Base-by-base conservation (phyloP, 805 yeast species). In the Wickerhamiella cacticola region DNA sequence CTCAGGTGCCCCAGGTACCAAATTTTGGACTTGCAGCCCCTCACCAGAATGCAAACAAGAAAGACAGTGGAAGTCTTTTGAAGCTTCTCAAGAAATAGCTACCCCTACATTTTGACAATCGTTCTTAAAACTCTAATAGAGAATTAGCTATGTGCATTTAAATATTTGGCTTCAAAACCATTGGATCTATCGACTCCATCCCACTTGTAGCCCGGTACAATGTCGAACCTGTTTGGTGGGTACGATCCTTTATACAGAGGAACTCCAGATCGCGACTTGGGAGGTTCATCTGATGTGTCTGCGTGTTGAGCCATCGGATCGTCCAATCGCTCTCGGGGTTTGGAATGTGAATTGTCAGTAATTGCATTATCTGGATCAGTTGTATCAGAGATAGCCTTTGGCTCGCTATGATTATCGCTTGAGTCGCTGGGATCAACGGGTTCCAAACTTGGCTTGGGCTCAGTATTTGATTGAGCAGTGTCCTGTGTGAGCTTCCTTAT, bases 111-210 rank as follows among this genome's bases (percentile, higher is more conserved):
- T 15, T 5, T 12, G 33, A 21, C 35, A 25, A 13, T 2, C 5
- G 21, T 22, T 23, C 18, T 21, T 26, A 40, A 12, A n/a, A 13
- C 6, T n/a, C n/a, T n/a, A 31, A 15, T 31, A 31, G 10, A 31
- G 36, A 18, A 31, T 31, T 24, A 26, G 22, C 25, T 21, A 18
- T 44, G 47, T 2, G 22, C 12, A 15, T 52, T 68, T 53, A 82
- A 70, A 70, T 82, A 73, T 48, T 72, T 67, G 43, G 65, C 68
- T 59, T 88, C 97, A 63, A 82, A 88, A 3, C 95, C 96, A 59
- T 81, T 88, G 0, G 94, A 78, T 50, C 97, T 67, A 63, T 85
- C 88, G 1, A 88, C 79, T 0, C 96, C 96, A 62, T 84, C 95
- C 97, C 97, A 88, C 49, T 84, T 68, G 54, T 69, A 68, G 0